Evolutionary conservation across 768 basidiomycete genomes (phyloP).

Genomic region (Termitomyces eurrhizus): DNA sequence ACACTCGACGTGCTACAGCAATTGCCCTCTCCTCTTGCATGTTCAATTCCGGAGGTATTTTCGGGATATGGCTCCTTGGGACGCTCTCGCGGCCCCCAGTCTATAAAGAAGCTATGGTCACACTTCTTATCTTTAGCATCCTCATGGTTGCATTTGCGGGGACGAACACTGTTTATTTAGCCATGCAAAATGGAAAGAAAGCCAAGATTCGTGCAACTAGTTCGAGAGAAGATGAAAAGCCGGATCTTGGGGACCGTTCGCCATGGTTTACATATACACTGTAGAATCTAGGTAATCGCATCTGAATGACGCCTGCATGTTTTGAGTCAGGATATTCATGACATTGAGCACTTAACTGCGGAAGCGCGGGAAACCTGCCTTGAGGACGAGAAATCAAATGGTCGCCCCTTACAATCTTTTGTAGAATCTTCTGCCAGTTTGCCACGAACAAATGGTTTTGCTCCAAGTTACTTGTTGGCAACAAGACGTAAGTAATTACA

Average conservation of each 20-base stretch:
- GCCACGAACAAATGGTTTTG: no score
- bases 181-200: constrained; percentile 43
- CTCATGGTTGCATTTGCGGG: constrained; percentile 32
- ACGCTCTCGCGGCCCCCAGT: constrained; percentile 42
- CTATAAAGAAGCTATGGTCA: constrained; percentile 45
- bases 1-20: constrained; percentile 52
- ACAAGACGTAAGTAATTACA: no score
- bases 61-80: constrained; percentile 58
- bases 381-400: no score
- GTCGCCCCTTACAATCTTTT: no score
- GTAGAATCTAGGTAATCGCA: constrained; percentile 15
- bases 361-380: no score
- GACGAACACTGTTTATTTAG: constrained; percentile 38
- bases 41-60: constrained; percentile 57
- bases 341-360: no score
- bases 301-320: background rate
- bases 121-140: constrained; percentile 35
- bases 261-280: constrained; percentile 55
- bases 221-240: constrained; percentile 30
- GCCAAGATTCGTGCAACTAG: constrained; percentile 27
- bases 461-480: no score
- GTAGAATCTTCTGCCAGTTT: no score
- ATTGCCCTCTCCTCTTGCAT: constrained; percentile 54
- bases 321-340: no score
- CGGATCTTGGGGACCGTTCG: constrained; percentile 43